Evolutionary conservation across 2,329 filamentous ascomycete genomes (phyloP), one percentile per base, ranked within the genome.

Genomic region (Ophidiomyces ophidiicola): DNA sequence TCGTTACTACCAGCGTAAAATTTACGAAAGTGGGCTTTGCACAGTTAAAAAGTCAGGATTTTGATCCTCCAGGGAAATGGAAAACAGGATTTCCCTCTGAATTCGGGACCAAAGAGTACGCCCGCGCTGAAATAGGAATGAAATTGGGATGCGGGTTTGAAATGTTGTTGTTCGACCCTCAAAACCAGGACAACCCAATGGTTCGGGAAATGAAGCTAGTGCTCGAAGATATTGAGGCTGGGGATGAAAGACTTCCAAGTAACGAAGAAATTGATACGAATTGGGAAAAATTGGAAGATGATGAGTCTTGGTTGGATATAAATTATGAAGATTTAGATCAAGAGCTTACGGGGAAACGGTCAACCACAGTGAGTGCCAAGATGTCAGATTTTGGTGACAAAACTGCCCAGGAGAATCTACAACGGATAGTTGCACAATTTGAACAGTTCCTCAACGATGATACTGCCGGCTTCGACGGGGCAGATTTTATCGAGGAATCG

Each of bases 11-110:
- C 19, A 87, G 82, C 50, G 74, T 83, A 20, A 78, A 73, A 31
- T 94, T 96, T 57, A 94, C 86, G 3, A 85, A 79, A 56, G 79
- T 93, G 0, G 75, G 93, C 2, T 98, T 83, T 55, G 90, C 92
- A 4, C 90, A 98, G 56, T 63, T 98, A 5, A 81, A 80, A 44
- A 86, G 83, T 11, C 90, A 98, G 56, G 73, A 80, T 17, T 94
- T 94, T 50, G 64, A 64, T 35, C 66, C 76, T 1, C 70, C 82
- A 0, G 76, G 76, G 2, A 64, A 68, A 3, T 78, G 72, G 67
- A 57, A 61, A 3, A 59, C 55, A 2, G 65, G 64, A 6, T 49
- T 71, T 4, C 66, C 59, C 3, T 29, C 52, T 14, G 55, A 47
- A 23, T 53, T 56, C 3, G 18, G 63, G 50, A 25, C 76, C 67